phyloP scores from a whole-genome alignment of 1,284 basidiomycete species.

The Phellinidium pouzarii region DNA sequence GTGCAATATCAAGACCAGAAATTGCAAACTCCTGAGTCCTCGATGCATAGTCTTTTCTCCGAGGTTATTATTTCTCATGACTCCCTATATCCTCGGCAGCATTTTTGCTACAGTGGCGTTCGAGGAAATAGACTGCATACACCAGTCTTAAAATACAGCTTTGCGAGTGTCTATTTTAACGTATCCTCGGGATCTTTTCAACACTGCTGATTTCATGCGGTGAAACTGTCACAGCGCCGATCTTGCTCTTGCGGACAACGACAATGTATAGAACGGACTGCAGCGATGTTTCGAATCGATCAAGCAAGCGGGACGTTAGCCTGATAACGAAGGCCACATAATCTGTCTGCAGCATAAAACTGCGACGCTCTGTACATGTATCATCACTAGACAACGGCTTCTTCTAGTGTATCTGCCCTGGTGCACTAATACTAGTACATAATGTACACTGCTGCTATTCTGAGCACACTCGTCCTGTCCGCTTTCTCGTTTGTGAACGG shows the following conservation, averaged over 20 bases:
- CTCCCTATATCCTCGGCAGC: too few species aligned
- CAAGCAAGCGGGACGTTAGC: too few species aligned
- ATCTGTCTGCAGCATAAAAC: too few species aligned
- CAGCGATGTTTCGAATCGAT: too few species aligned
- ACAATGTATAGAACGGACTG: not conserved
- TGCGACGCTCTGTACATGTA: too few species aligned
- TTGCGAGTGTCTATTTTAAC: not conserved
- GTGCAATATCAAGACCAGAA: not conserved
- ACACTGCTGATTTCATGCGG: not conserved
- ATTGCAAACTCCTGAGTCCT: not conserved
- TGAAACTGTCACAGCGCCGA: not conserved
- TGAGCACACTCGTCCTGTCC: not conserved
- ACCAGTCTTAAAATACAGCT: too few species aligned
- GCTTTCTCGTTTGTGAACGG: conserved; percentile 10
- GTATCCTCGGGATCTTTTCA: not conserved
- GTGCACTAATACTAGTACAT: too few species aligned
- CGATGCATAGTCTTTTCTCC: not conserved
- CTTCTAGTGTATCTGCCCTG: too few species aligned
- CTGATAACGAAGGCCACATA: too few species aligned
- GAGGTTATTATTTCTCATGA: too few species aligned
- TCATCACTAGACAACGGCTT: too few species aligned
- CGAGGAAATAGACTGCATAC: not conserved
- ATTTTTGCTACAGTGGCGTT: not conserved
- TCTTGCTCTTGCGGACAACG: not conserved
- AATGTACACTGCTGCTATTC: not conserved